Evolutionary conservation across 1,284 basidiomycete species (phyloP), one percentile per base, ranked within the genome.

Genomic region (Butyriboletus appendiculatus): DNA sequence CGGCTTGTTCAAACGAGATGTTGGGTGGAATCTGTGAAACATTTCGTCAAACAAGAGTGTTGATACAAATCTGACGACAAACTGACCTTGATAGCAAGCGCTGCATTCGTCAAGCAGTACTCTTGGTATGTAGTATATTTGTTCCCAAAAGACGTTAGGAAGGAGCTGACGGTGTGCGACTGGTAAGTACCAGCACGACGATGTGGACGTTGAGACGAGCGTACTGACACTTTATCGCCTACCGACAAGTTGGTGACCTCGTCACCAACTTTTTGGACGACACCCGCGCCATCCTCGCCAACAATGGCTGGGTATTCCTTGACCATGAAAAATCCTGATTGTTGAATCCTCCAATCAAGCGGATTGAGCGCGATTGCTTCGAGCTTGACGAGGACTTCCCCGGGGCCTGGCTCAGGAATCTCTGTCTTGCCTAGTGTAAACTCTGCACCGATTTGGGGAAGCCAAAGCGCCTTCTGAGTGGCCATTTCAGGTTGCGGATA

Each of bases 121-220:
- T 44, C 42, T 44, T 44, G 42, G 9, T 20, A 44, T 10, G 42
- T 33, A 20, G 7, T 10, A 32, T 33, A 33, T 32, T 15, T 32
- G 26, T 54, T 54, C 6, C 43, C 51, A 20, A 54, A 45, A 44
- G 28, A 20, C 28, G 42, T 33, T 9, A 34, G 52, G 37, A 53
- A 53, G 24, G 26, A 39, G 22, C 51, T 53, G 26, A 16, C 1
- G 2, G 9, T 18, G 24, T 9, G 8, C n/a, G 5, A 26, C 1
- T 11, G n/a, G 3, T 44, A 9, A 40, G 34, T 16, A 52, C 12
- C 18, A 28, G 15, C 49, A 43, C 6, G 4, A 26, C 15, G 28
- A 24, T 39, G 35, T 26, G 38, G 22, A 34, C 35, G 2, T 11
- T n/a, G 11, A 8, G 12, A 18, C 1, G 26, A 8, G 16, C n/a